Conservation (phyloP, 176 grass and related monocot genomes). For the Melocanna baccifera region DNA sequence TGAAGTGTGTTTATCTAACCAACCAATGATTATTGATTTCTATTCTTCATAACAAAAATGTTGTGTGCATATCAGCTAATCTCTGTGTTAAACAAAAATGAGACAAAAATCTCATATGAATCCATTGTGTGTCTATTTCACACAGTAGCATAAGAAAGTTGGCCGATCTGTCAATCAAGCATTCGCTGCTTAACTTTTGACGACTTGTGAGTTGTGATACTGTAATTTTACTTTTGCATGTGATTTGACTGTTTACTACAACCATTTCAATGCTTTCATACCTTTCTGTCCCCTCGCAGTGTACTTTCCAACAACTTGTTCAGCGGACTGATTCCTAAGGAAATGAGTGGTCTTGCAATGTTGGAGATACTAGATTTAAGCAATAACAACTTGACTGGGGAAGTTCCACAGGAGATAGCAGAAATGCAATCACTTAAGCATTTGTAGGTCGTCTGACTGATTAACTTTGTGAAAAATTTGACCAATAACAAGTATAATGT, state of each 20-base stretch:
- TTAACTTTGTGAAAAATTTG: conserved; percentile 12
- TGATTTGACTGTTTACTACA: background rate
- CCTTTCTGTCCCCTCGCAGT: conserved; percentile 38
- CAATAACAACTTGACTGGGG: conserved; percentile 70
- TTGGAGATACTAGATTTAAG: conserved; percentile 89
- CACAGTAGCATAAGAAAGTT: background rate
- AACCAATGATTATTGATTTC: background rate
- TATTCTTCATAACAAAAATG: background rate
- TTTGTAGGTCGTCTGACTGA: conserved; percentile 56
- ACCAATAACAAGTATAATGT: conserved; percentile 15
- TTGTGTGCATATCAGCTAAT: background rate
- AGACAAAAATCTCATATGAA: background rate
- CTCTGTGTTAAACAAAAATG: background rate
- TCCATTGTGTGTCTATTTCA: background rate
- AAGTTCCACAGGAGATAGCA: conserved; percentile 75
- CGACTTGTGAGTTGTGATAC: background rate
- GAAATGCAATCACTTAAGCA: conserved; percentile 84
- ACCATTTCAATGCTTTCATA: conserved; percentile 21
- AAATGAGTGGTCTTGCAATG: conserved; percentile 60
- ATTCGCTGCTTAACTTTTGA: background rate
- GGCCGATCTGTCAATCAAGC: background rate
- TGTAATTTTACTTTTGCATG: background rate
- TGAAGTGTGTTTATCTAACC: conserved; percentile 21
- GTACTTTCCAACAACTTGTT: conserved; percentile 78
- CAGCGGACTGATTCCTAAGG: conserved; percentile 69